Evolutionary conservation across 2,329 filamentous ascomycete species (phyloP).

Genomic region (Xenoacremonium recifei): DNA sequence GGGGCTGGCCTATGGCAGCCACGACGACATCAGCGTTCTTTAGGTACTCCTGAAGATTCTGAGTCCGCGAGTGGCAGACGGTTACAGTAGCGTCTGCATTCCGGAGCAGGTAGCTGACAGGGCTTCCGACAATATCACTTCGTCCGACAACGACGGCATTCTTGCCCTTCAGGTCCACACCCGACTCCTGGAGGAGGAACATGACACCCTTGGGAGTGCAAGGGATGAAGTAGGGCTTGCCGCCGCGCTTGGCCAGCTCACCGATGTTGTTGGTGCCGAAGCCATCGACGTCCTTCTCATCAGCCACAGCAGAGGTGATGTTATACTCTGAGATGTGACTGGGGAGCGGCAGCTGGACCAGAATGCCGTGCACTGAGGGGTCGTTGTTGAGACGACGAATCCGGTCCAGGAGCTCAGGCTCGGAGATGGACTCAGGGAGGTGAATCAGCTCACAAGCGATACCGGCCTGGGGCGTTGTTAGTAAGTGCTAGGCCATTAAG

Average conservation of each 20-base stretch:
- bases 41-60: slow-evolving; percentile 69
- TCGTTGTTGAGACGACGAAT: slow-evolving; percentile 86
- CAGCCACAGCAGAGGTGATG: slow-evolving; percentile 84
- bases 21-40: slow-evolving; percentile 87
- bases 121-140: slow-evolving; percentile 96
- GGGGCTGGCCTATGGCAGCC: slow-evolving; percentile 83
- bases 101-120: slow-evolving; percentile 91
- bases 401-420: slow-evolving; percentile 81
- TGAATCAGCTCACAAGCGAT: slow-evolving; percentile 86
- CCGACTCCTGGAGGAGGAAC: slow-evolving; percentile 81
- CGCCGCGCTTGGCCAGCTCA: slow-evolving; percentile 93
- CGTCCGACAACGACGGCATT: slow-evolving; percentile 91
- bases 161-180: slow-evolving; percentile 83
- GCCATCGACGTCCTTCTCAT: slow-evolving; percentile 97
- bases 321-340: slow-evolving; percentile 86
- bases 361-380: slow-evolving; percentile 80
- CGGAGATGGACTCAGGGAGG: slow-evolving; percentile 76
- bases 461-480: slow-evolving; percentile 61
- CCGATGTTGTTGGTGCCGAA: slow-evolving; percentile 95
- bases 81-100: slow-evolving; percentile 97
- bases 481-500: slow-evolving; percentile 1
- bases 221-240: slow-evolving; percentile 82
- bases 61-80: slow-evolving; percentile 88
- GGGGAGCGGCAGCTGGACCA: slow-evolving; percentile 91
- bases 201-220: slow-evolving; percentile 98